Evolutionary conservation across 2,329 filamentous ascomycete genomes (phyloP), one percentile per base, ranked within the genome.

Genomic region (Fusarium humuli): DNA sequence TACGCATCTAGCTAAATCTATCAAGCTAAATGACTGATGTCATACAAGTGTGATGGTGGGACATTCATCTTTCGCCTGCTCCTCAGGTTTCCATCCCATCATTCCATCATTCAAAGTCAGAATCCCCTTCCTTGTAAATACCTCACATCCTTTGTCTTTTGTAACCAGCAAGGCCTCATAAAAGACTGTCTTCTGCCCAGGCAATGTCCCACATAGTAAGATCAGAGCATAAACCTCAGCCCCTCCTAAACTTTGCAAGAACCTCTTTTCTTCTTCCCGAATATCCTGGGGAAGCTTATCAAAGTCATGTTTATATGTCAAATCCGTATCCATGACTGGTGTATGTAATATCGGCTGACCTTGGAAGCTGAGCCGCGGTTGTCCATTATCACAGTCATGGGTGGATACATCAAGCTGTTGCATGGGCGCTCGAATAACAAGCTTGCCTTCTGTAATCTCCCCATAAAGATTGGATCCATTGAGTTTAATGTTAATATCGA

Each of bases 201-300:
- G 5, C 47, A 61, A 1, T 9, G 2, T 3, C 18, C 22, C 4
- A 2, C 34, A 0, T 7, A 4, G 3, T 11, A 65, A 7, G 0
- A 65, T 11, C 1, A 65, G 29, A 23, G 41, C 53, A 29, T 59
- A 65, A 2, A 65, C 6, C 7, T 65, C 60, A 0, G 20, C 44
- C 25, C 46, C 53, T 3, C 47, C 18, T 2, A 58, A 10, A 29
- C n/a, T 40, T 18, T 42, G 9, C 2, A 58, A 30, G 29, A 30
- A 30, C 34, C 6, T 47, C 37, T 18, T 44, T 48, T 0, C 60
- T 7, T 65, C 60, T 2, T 65, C 27, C 1, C n/a, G n/a, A n/a
- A 18, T 34, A 53, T 65, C 60, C 12, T 37, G 16, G 2, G 40
- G 46, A 0, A 11, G 9, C 10, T 37, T 47, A 8, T 47, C 13